Evolutionary conservation across 305 asterid species (phyloP), one percentile per base, ranked within the genome.

Genomic region (Fraxinus baroniana): DNA sequence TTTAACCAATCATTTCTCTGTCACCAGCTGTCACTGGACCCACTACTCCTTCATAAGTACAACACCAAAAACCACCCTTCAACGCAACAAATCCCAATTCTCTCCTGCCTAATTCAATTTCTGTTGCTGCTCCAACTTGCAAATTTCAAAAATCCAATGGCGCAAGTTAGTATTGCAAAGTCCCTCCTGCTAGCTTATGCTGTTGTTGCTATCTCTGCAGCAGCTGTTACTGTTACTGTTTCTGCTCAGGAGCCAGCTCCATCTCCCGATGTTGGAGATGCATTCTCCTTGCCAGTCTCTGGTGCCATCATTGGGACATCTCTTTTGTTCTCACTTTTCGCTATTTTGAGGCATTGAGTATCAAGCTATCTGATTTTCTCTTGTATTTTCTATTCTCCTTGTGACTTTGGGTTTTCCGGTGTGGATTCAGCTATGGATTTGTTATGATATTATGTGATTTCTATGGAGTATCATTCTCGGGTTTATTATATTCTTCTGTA

Each of bases 171-270:
- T 85, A 79, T 84, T 80, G 72, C 37, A 62, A 84, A 83, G 78
- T 84, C 82, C 60, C 1, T 71, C 4, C 4, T 85, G 83, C 73
- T 86, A 17, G 81, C 83, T 5, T 87, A 18, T 78, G 89, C 87
- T 72, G 28, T 86, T 37, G 79, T 82, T 3, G 90, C 88, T 71
- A n/a, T 87, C 83, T 82, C 87, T 8, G 83, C 89, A 2, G 82
- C 80, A 71, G 85, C 85, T 77, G 52, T 84, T 70, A 64, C 86
- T 0, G 89, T 77, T 55, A 64, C 86, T 0, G 89, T 77, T 55
- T 82, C 86, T 1, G 90, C 93, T 33, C 92, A 86, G 83, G 84
- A 89, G 18, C 89, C 89, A 28, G 90, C 86, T 24, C 92, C 92
- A 0, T 78, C 92, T 3, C 92, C 93, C 0, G 90, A 80, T 22